Percentiles rank a stretch among this genome's conserved stretches.
These are phyloP conservation scores for Malbranchea cinnamomea DNA, from an alignment of 2,329 filamentous ascomycete genomes.

Conservation along the genomic window DNA sequence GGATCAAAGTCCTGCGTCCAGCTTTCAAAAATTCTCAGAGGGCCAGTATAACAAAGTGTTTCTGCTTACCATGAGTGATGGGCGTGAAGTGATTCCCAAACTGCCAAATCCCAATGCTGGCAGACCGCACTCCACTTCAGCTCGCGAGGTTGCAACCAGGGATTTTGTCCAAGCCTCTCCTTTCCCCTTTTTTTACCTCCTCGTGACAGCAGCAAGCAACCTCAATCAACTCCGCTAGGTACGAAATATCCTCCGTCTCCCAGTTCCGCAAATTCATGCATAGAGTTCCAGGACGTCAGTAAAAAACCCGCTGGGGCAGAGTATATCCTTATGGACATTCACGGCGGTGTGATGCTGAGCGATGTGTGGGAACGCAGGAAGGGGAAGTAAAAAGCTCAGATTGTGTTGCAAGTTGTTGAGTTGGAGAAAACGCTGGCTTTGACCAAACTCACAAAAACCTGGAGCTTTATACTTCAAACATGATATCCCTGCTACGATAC, in stretches of 20 bases:
- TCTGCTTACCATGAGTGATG: conserved; percentile 11
- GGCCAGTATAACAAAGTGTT: conserved; percentile 20
- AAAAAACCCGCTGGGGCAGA: conserved; percentile 23
- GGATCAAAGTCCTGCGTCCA: conserved; percentile 18
- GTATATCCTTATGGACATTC: conserved; percentile 25
- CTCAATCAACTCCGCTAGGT: conserved; percentile 9
- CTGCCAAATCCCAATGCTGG: conserved; percentile 7
- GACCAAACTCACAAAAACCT: conserved; percentile 11
- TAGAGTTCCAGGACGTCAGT: conserved; percentile 17
- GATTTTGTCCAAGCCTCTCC: conserved; percentile 12
- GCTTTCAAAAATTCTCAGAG: conserved; percentile 19
- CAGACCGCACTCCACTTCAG: conserved; percentile 4
- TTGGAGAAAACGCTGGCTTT: conserved; percentile 10
- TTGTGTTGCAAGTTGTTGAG: conserved; percentile 11
- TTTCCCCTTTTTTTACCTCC: conserved; percentile 7
- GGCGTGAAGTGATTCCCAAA: conserved; percentile 6
- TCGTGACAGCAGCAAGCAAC: conserved; percentile 12
- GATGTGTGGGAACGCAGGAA: conserved; percentile 12
- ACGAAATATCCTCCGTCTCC: conserved; percentile 13
- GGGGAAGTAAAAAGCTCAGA: conserved; percentile 12
- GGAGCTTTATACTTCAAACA: conserved; percentile 13
- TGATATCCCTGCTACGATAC: conserved; percentile 9
- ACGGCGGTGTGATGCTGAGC: conserved; percentile 9
- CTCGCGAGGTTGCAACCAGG: conserved; percentile 11
- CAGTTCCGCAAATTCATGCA: conserved; percentile 20